These are phyloP conservation scores for Jaenimonas drosophilae DNA, from an alignment of 208 protist species.

Conservation along the genomic window DNA sequence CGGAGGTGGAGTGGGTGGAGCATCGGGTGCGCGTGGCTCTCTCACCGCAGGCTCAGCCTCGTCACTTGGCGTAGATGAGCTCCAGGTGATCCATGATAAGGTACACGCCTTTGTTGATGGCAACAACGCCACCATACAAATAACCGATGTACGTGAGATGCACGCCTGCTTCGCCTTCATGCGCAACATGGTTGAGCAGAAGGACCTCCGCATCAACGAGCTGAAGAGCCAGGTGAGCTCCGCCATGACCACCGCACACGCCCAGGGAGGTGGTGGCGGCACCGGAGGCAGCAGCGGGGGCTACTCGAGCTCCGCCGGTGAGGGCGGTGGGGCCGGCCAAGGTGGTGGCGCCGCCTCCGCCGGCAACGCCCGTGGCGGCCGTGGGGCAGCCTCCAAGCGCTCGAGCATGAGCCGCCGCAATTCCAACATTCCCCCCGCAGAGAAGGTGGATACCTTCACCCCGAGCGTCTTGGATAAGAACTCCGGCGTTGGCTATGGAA, in stretches of 20 bases:
- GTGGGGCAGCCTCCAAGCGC: not conserved
- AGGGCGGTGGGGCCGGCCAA: not conserved
- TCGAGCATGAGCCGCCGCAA: not conserved
- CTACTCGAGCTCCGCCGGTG: not conserved
- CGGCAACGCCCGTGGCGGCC: not conserved
- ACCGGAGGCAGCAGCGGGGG: constrained; percentile 2
- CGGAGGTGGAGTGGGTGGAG: constrained; percentile 1
- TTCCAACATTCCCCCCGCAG: not conserved
- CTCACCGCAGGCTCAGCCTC: too few species aligned
- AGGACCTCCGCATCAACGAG: constrained; percentile 17
- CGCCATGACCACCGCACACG: constrained; percentile 3
- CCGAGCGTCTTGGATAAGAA: constrained; percentile 19
- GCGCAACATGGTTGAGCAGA: constrained; percentile 24
- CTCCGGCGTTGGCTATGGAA: constrained; percentile 26
- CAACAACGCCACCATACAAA: constrained; percentile 35
- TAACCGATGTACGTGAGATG: constrained; percentile 76
- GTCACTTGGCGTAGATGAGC: constrained; percentile 66
- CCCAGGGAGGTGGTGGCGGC: constrained; percentile 1
- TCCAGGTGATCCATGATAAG: constrained; percentile 28
- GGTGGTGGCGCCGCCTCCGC: not conserved
- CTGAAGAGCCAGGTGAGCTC: constrained; percentile 14
- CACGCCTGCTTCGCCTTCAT: constrained; percentile 73
- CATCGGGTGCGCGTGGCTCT: constrained; percentile 9
- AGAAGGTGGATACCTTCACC: constrained; percentile 7
- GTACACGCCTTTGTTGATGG: constrained; percentile 68